Conservation (phyloP, 805 yeast species). For the Wickerhamomyces silvicola region DNA sequence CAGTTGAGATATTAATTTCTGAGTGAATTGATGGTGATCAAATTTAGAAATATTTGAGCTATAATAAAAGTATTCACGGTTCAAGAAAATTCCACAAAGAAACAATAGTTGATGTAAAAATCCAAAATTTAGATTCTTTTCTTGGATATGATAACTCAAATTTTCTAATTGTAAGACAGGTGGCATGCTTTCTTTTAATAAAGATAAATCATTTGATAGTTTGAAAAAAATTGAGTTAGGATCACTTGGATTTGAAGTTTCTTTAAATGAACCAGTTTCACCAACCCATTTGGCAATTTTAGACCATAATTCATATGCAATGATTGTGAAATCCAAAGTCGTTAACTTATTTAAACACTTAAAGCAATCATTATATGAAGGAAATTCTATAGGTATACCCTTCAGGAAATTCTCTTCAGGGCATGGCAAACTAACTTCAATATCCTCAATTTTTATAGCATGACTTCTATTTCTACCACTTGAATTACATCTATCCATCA, state of each 20-base stretch:
- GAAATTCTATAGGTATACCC: slow-evolving; percentile 19
- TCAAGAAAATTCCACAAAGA: slow-evolving; percentile 28
- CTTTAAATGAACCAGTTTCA: slow-evolving; percentile 27
- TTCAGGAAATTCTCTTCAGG: slow-evolving; percentile 26
- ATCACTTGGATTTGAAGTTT: slow-evolving; percentile 26
- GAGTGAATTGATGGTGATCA: slow-evolving; percentile 27
- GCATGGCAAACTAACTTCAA: slow-evolving; percentile 27
- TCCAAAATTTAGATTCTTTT: slow-evolving; percentile 28
- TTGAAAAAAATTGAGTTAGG: slow-evolving; percentile 22
- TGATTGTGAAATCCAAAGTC: slow-evolving; percentile 25
- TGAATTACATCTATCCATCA: slow-evolving; percentile 36
- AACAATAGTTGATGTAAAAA: slow-evolving; percentile 28
- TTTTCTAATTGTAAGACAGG: slow-evolving; percentile 21
- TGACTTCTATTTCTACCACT: slow-evolving; percentile 30
- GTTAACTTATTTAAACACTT: slow-evolving; percentile 12
- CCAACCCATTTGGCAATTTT: slow-evolving; percentile 34
- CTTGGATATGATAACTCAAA: slow-evolving; percentile 24
- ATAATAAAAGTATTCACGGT: slow-evolving; percentile 31
- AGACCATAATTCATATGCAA: slow-evolving; percentile 32
- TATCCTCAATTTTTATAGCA: slow-evolving; percentile 28
- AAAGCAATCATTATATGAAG: slow-evolving; percentile 7
- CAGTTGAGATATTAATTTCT: slow-evolving; percentile 17
- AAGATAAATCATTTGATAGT: slow-evolving; percentile 22
- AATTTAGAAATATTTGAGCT: slow-evolving; percentile 25
- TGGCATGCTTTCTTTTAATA: slow-evolving; percentile 23